phyloP scores from a whole-genome alignment of 2,329 filamentous ascomycete genomes.

The Aspergillus sp. region DNA sequence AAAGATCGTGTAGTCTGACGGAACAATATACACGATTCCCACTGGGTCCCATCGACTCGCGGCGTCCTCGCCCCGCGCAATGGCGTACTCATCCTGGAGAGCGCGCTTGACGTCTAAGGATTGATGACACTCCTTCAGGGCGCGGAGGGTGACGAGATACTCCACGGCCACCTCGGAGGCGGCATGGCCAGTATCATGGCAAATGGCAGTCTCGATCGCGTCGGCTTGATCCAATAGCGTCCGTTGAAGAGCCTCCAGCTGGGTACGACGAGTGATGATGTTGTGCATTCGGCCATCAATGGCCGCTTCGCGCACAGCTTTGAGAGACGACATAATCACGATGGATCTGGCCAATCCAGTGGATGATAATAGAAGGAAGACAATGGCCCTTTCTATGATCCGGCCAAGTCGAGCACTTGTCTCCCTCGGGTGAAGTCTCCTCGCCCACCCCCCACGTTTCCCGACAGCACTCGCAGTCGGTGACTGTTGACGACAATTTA shows the following conservation, averaged over 20 bases:
- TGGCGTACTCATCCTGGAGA: constrained; percentile 15
- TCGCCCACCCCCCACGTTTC: too few species aligned
- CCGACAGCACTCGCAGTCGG: too few species aligned
- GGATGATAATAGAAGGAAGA: too few species aligned
- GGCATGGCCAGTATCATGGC: constrained; percentile 19
- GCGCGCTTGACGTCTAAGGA: constrained; percentile 11
- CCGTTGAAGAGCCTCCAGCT: constrained; percentile 30
- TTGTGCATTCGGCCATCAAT: constrained; percentile 33
- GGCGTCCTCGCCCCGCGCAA: constrained; percentile 14
- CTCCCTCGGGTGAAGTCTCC: too few species aligned
- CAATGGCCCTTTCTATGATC: too few species aligned
- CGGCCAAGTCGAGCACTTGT: too few species aligned
- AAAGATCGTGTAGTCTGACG: constrained; percentile 40
- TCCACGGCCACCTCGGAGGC: constrained; percentile 25
- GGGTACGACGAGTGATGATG: constrained; percentile 29
- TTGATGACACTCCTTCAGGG: constrained; percentile 17
- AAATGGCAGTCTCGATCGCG: constrained; percentile 23
- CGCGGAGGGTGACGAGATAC: constrained; percentile 16
- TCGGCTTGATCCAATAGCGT: constrained; percentile 18
- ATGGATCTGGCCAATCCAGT: too few species aligned
- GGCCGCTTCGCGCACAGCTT: too few species aligned
- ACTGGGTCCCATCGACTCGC: constrained; percentile 5
- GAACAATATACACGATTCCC: constrained; percentile 39
- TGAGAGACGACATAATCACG: too few species aligned
- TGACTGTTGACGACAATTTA: too few species aligned